Percentiles rank a stretch among this genome's conserved stretches.
These are phyloP conservation scores for Trypanosoma scelopori DNA, from an alignment of 208 protist genomes.

Conservation along the genomic window DNA sequence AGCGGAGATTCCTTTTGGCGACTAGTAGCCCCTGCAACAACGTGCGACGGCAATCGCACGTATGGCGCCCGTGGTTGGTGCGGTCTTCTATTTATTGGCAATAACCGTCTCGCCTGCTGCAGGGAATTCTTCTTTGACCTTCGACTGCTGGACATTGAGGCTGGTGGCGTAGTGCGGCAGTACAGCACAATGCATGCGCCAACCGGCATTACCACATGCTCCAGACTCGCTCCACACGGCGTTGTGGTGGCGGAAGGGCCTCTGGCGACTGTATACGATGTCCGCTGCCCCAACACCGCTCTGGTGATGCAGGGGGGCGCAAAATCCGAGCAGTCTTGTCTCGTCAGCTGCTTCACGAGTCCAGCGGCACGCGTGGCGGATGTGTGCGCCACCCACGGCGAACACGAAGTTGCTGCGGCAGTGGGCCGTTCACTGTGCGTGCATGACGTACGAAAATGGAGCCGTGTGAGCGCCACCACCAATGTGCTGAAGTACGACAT, in stretches of 20 bases:
- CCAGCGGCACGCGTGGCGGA: constrained; percentile 42
- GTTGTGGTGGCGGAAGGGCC: constrained; percentile 68
- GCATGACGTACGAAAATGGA: constrained; percentile 84
- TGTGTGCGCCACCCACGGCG: constrained; percentile 52
- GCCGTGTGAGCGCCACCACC: constrained; percentile 44
- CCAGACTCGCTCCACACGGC: constrained; percentile 21
- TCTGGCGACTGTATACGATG: constrained; percentile 71
- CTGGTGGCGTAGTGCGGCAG: constrained; percentile 40
- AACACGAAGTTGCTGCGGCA: constrained; percentile 58
- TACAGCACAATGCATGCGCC: constrained; percentile 72
- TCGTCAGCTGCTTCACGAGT: constrained; percentile 63
- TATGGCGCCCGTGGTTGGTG: constrained; percentile 52
- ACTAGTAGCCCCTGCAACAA: constrained; percentile 25
- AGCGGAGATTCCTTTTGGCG: constrained; percentile 28
- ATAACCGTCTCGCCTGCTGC: constrained; percentile 34
- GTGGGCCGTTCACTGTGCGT: constrained; percentile 71
- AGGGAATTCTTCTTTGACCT: constrained; percentile 71
- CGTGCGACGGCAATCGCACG: constrained; percentile 1
- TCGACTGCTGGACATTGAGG: constrained; percentile 51
- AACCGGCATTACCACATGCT: constrained; percentile 47
- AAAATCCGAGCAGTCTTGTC: constrained; percentile 21
- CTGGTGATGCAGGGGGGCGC: constrained; percentile 23
- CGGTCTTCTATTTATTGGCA: constrained; percentile 30
- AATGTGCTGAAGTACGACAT: constrained; percentile 83
- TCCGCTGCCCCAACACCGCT: constrained; percentile 58